Base-by-base conservation (phyloP, 768 basidiomycete species). In the Termitomyces sp. region DNA sequence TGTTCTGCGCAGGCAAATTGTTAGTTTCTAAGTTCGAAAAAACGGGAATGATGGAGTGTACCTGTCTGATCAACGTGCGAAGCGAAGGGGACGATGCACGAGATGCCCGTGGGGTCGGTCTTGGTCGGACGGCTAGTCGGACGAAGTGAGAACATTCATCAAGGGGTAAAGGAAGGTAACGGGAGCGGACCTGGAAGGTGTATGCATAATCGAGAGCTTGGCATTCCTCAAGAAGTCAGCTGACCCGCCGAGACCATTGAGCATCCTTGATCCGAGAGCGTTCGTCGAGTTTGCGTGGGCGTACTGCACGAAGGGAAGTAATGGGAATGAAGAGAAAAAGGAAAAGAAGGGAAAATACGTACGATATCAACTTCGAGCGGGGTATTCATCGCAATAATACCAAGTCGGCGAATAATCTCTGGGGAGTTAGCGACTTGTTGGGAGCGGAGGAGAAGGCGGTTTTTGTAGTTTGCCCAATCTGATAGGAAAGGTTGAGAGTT, bases 391-490 rank as follows among this genome's bases (percentile, higher is more conserved):
- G 79, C 79, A 36, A 80, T 80, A 49, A 79, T 66, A 54, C 79
- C 79, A 14, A 80, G 70, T 1, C 79, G 69, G 12, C 79, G 68
- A 57, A 80, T 79, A 49, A 80, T 69, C 63, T 80, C 79, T 2
- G 79, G 78, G 1, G 79, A 75, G 62, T 80, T 80, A 54, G 78
- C 78, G 3, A 80, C 78, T 63, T 80, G 79, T 54, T 80, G 79
- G 1, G 78, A 79, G 16, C 78, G 77, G 6, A 80, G 72, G 16
- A 80, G 69, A 0, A 80, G 73, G 0, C 78, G 67, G 60, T 79
- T 74, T 57, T 78, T 77, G 66, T 80, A 80, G 32, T 70, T 67
- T 0, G 65, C 63, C 79, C 79, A 80, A 53, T 79, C 77, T 80
- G 54, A 18, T 30, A 13, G 40, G 6, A 16, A 30, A 44, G 46